Conservation (phyloP, 106 monocot genomes). For the Amphibolis antarctica region DNA sequence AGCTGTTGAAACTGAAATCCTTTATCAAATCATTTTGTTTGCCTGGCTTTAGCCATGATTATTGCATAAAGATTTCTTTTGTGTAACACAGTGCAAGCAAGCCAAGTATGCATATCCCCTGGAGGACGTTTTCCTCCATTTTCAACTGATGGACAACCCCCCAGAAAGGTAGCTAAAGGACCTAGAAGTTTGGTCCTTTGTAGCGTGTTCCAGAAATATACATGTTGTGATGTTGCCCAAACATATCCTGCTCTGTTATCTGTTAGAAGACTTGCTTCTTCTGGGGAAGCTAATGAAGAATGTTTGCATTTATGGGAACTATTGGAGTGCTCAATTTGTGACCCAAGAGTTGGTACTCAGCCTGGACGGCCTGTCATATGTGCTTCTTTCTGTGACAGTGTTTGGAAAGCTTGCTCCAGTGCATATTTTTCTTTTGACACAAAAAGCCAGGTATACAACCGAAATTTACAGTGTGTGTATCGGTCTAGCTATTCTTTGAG, state of each 20-base stretch:
- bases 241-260: constrained; percentile 62
- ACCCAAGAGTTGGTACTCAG: constrained; percentile 60
- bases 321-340: constrained; percentile 88
- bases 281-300: constrained; percentile 67
- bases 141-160: constrained; percentile 61
- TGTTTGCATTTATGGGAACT: constrained; percentile 90
- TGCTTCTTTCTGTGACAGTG: constrained; percentile 61
- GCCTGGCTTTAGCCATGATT: background rate
- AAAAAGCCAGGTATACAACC: constrained; percentile 46
- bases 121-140: constrained; percentile 90
- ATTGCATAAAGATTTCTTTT: background rate
- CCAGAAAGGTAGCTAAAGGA: constrained; percentile 56
- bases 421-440: constrained; percentile 81
- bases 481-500: background rate
- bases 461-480: background rate
- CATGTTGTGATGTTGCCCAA: constrained; percentile 89
- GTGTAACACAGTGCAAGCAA: constrained; percentile 36
- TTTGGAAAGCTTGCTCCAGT: constrained; percentile 50
- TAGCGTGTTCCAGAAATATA: constrained; percentile 68
- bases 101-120: constrained; percentile 59
- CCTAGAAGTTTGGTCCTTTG: constrained; percentile 66
- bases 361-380: constrained; percentile 72
- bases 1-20: too few species aligned
- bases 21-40: too few species aligned
- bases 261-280: constrained; percentile 65